Evolutionary conservation across 169 alveolate species (phyloP).

Genomic region (Plasmodium blacklocki): DNA sequence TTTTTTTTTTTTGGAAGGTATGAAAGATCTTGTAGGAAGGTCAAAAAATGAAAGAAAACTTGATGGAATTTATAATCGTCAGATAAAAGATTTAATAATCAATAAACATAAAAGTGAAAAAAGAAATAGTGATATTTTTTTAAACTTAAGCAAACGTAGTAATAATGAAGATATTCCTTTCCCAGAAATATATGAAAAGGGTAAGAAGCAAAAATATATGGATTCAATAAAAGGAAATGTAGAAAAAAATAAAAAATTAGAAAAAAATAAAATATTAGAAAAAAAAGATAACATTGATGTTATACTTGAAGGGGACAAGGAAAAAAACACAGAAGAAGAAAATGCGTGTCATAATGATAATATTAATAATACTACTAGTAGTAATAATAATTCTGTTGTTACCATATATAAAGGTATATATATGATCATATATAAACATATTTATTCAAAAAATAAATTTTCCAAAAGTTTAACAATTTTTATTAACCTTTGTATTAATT

Average conservation of each 20-base stretch:
- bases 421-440: conserved; percentile 51
- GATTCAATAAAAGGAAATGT: not conserved
- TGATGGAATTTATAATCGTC: conserved; percentile 84
- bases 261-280: conserved; percentile 15
- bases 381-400: not conserved
- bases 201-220: conserved; percentile 9
- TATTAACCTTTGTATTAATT: conserved; percentile 54
- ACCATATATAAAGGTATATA: conserved; percentile 58
- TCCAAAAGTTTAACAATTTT: conserved; percentile 44
- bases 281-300: conserved; percentile 1
- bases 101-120: conserved; percentile 19
- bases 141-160: conserved; percentile 54
- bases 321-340: not conserved
- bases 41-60: conserved; percentile 84
- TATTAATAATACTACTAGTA: conserved; percentile 4
- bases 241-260: not conserved
- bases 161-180: conserved; percentile 67
- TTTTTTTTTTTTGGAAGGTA: conserved; percentile 55
- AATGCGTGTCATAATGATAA: not conserved
- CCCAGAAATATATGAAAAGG: conserved; percentile 74
- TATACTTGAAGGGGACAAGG: not conserved
- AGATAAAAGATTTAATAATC: conserved; percentile 63
- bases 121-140: conserved; percentile 26
- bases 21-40: conserved; percentile 83
- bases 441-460: conserved; percentile 64